Conservation (phyloP, 116 monocot genomes). For the Cymodocea nodosa region DNA sequence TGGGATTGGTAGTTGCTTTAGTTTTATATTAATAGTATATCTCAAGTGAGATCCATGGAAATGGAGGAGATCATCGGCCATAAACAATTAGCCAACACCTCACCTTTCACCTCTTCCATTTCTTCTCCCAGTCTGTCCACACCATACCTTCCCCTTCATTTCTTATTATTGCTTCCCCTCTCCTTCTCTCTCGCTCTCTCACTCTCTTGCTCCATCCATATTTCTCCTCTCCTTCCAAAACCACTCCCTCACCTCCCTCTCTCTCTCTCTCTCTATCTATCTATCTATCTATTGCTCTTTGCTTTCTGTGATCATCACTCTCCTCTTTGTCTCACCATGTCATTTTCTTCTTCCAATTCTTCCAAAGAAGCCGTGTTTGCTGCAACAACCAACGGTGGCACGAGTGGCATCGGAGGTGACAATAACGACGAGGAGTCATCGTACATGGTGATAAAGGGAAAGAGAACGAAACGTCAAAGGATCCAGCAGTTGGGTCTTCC, state of each 20-base stretch:
- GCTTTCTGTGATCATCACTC: background rate
- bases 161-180: background rate
- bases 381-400: background rate
- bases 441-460: constrained; percentile 10
- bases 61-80: background rate
- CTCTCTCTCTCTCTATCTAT: background rate
- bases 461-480: constrained; percentile 28
- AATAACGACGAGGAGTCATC: background rate
- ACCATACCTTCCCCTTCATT: background rate
- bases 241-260: background rate
- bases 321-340: background rate
- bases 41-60: background rate
- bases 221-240: background rate
- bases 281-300: background rate
- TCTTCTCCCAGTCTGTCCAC: background rate
- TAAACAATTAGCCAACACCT: constrained; percentile 1
- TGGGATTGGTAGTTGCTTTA: background rate
- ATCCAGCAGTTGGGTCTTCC: background rate
- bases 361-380: background rate
- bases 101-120: background rate
- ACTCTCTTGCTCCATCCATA: too few relatives aligned
- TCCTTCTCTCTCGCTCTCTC: background rate
- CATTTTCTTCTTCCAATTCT: constrained; percentile 3
- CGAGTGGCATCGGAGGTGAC: background rate
- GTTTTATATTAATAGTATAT: background rate